A percentile compares a stretch with the other conserved stretches of the same genome.
Evolutionary conservation across 306 rosid species (phyloP).

Genomic region (Rosa persica): DNA sequence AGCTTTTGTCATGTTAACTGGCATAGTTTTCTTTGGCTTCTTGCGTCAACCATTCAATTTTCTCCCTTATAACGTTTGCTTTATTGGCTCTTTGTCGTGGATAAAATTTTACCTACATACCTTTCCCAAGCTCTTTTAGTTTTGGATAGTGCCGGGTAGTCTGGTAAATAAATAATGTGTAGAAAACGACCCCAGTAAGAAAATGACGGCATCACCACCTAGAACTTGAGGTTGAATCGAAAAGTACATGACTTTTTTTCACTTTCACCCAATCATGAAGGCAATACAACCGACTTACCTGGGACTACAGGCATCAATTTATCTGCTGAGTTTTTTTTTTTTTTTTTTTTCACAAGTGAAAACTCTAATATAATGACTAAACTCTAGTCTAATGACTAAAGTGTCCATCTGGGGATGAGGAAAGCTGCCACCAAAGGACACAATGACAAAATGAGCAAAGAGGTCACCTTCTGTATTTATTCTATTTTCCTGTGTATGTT

Average conservation of each 20-base stretch:
- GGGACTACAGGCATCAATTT: constrained; percentile 39
- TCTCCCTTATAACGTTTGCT: neutral
- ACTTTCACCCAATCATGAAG: constrained; percentile 77
- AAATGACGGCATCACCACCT: constrained; percentile 41
- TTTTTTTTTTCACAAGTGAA: constrained; percentile 58
- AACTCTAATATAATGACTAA: constrained; percentile 45
- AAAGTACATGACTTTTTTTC: constrained; percentile 13
- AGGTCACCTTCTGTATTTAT: neutral
- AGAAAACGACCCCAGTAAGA: neutral
- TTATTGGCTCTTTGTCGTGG: neutral
- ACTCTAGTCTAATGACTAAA: constrained; percentile 44
- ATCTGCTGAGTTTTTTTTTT: constrained; percentile 26
- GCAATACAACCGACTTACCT: constrained; percentile 3
- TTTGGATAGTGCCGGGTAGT: neutral
- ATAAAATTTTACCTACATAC: neutral
- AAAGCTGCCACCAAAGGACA: constrained; percentile 53
- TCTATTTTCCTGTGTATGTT: neutral
- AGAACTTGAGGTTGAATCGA: neutral
- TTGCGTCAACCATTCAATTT: neutral
- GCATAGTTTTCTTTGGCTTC: neutral
- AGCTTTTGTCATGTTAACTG: neutral
- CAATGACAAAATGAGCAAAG: neutral
- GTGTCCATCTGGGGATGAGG: constrained; percentile 36
- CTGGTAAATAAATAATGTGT: neutral
- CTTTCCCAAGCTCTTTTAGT: neutral